phyloP scores from a whole-genome alignment of 2,329 filamentous ascomycete genomes.

The Metarhizium anisopliae region DNA sequence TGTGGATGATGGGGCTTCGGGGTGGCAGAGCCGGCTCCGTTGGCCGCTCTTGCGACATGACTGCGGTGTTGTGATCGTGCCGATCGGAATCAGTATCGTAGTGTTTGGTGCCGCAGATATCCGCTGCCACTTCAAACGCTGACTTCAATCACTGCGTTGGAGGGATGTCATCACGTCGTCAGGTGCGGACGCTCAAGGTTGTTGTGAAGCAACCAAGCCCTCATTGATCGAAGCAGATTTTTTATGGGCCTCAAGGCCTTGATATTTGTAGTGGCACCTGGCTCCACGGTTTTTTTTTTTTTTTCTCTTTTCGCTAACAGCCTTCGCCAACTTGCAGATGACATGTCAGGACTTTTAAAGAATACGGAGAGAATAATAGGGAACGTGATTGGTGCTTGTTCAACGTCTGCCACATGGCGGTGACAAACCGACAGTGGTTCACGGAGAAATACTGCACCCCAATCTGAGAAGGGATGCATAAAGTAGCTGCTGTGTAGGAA shows the following conservation, averaged over 20 bases:
- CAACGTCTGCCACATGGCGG: not conserved
- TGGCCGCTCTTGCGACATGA: constrained; percentile 19
- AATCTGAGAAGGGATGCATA: too few species aligned
- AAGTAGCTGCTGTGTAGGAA: too few species aligned
- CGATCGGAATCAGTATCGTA: not conserved
- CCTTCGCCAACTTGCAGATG: not conserved
- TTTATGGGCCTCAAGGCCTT: not conserved
- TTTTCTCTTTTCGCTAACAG: too few species aligned
- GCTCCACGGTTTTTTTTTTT: too few species aligned
- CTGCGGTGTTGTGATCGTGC: not conserved
- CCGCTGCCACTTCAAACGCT: not conserved
- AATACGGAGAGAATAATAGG: not conserved
- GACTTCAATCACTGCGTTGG: not conserved
- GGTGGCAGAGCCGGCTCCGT: constrained; percentile 19
- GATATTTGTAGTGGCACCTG: too few species aligned
- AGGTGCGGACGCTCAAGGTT: not conserved
- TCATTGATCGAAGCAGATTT: not conserved
- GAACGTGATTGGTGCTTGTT: not conserved
- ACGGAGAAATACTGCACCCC: too few species aligned
- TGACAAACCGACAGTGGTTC: not conserved
- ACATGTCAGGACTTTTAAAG: not conserved
- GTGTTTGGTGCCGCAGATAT: not conserved
- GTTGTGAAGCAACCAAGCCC: not conserved
- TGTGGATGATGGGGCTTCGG: constrained; percentile 33
- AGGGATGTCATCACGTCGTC: too few species aligned